phyloP scores from a whole-genome alignment of 805 yeast genomes.

The Cyberlindnera saturnus region DNA sequence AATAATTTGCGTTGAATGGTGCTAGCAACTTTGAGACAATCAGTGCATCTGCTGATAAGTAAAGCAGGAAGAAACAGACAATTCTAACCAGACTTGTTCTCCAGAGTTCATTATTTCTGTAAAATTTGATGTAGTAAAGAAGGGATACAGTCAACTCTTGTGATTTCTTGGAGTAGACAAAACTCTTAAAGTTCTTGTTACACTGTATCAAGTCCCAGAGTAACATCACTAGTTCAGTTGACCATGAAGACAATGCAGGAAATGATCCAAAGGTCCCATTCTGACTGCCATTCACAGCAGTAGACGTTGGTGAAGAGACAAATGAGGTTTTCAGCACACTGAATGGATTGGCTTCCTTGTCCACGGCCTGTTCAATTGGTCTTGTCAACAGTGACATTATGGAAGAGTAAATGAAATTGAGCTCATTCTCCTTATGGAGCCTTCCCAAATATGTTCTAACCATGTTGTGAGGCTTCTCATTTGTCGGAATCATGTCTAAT shows the following conservation, averaged over 20 bases:
- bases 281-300: slow-evolving; percentile 1
- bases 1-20: slow-evolving; percentile 38
- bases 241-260: slow-evolving; percentile 41
- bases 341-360: slow-evolving; percentile 32
- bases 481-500: slow-evolving; percentile 23
- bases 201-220: slow-evolving; percentile 76
- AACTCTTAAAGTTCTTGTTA: slow-evolving; percentile 48
- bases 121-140: slow-evolving; percentile 51
- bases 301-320: slow-evolving; percentile 8
- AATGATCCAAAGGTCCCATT: slow-evolving; percentile 21
- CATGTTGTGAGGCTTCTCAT: slow-evolving; percentile 37
- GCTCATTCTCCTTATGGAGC: slow-evolving; percentile 48
- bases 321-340: slow-evolving; percentile 20
- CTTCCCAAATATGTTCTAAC: slow-evolving; percentile 47
- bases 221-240: slow-evolving; percentile 53
- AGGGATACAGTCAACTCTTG: slow-evolving; percentile 49
- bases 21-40: slow-evolving; percentile 35
- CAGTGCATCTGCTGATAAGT: slow-evolving; percentile 36
- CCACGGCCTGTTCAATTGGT: slow-evolving; percentile 37
- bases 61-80: slow-evolving; percentile 45
- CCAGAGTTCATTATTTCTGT: slow-evolving; percentile 32
- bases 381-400: slow-evolving; percentile 41
- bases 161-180: slow-evolving; percentile 40
- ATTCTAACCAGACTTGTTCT: slow-evolving; percentile 39
- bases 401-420: slow-evolving; percentile 41